phyloP scores from a whole-genome alignment of 2,329 filamentous ascomycete genomes.

The Alternaria sp. region DNA sequence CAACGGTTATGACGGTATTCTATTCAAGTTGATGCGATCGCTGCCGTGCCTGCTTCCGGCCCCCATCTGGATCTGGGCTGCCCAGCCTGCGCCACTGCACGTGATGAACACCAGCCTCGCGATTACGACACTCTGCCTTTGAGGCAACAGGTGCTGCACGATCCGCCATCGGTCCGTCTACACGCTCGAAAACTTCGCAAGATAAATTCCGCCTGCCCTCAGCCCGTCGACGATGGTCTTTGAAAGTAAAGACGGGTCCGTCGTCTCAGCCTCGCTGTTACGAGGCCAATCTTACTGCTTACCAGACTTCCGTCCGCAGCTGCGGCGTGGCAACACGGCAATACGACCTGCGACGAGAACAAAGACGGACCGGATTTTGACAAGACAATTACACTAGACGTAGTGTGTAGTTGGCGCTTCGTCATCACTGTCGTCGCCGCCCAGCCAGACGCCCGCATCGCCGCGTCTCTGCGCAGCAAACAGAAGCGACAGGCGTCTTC shows the following conservation, averaged over 20 bases:
- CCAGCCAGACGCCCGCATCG: background rate
- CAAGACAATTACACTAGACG: slow-evolving; percentile 6
- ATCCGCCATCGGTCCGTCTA: background rate
- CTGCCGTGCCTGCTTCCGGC: slow-evolving; percentile 10
- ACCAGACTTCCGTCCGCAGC: slow-evolving; percentile 3
- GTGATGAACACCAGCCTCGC: slow-evolving; percentile 18
- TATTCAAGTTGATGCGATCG: slow-evolving; percentile 8
- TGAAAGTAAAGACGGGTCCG: background rate
- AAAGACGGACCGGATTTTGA: slow-evolving; percentile 6
- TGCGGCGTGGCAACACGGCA: slow-evolving; percentile 26
- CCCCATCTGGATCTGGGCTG: background rate
- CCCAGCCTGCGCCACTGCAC: slow-evolving; percentile 18
- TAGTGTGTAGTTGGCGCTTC: slow-evolving; percentile 13
- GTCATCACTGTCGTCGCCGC: slow-evolving; percentile 15
- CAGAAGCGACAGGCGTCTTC: background rate
- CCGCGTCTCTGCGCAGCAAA: background rate
- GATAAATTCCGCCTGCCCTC: background rate
- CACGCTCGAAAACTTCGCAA: background rate
- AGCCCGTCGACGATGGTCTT: background rate
- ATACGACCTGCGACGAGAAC: slow-evolving; percentile 2
- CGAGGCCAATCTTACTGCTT: slow-evolving; percentile 4
- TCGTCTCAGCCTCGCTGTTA: slow-evolving; percentile 12
- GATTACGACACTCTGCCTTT: background rate
- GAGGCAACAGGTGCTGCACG: background rate
- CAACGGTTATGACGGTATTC: slow-evolving; percentile 10